A percentile compares a stretch with the other conserved stretches of the same genome.
phyloP scores from a whole-genome alignment of 1,284 basidiomycete species.

The Fomitopsis schrenkii region DNA sequence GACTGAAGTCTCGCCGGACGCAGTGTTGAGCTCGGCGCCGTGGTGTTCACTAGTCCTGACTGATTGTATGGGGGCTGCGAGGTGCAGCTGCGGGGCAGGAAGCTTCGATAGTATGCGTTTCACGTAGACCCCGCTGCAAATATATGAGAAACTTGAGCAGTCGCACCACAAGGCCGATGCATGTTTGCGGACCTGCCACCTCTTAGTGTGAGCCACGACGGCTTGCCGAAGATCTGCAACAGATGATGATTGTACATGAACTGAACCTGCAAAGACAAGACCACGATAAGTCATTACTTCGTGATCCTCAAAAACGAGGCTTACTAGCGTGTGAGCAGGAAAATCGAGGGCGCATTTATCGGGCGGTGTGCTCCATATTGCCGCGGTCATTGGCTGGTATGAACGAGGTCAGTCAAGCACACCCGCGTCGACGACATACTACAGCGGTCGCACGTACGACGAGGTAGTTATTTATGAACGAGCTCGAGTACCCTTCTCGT shows the following conservation, averaged over 20 bases:
- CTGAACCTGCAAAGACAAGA: conserved; percentile 36
- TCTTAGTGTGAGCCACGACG: conserved; percentile 73
- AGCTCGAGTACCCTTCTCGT: conserved; percentile 62
- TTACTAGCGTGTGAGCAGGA: conserved; percentile 66
- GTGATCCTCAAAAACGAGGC: not conserved
- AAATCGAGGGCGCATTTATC: conserved; percentile 71
- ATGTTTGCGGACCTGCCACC: conserved; percentile 56
- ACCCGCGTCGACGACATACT: not conserved
- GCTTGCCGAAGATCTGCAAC: conserved; percentile 71
- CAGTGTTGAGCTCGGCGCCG: conserved; percentile 39
- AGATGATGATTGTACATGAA: conserved; percentile 83
- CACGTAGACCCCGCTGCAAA: conserved; percentile 58
- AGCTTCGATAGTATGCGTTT: conserved; percentile 57
- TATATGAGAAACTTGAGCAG: not conserved
- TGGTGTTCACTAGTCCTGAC: conserved; percentile 18
- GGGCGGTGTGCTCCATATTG: conserved; percentile 80
- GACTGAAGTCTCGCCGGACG: conserved; percentile 33
- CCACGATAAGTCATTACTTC: not conserved
- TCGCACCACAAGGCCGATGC: not conserved
- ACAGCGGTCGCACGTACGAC: conserved; percentile 46
- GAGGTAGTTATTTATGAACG: conserved; percentile 76
- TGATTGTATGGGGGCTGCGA: conserved; percentile 53
- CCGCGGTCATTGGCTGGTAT: conserved; percentile 72
- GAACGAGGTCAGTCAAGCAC: conserved; percentile 1
- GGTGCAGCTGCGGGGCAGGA: conserved; percentile 50